Percentiles rank a stretch among this genome's conserved stretches.
phyloP scores from a whole-genome alignment of 164 flowering plant species.

The Hamamelis virginiana region DNA sequence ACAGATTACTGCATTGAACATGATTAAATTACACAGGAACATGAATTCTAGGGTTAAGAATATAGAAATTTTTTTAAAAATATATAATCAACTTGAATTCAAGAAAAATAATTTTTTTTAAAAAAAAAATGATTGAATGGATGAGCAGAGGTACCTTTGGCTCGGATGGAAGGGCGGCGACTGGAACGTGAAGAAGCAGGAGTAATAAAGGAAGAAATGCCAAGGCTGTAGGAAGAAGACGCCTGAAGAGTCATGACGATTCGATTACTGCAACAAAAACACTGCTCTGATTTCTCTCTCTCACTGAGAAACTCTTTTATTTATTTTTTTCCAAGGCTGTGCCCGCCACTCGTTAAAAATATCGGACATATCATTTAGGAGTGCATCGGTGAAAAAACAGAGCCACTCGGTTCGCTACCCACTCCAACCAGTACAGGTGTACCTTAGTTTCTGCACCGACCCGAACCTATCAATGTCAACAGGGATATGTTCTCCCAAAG shows the following conservation, averaged over 20 bases:
- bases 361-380: background rate
- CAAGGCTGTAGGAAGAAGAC: conserved; percentile 37
- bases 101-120: no score
- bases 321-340: background rate
- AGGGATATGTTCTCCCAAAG: no score
- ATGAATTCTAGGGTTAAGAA: no score
- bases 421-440: no score
- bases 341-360: conserved; percentile 13
- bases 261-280: conserved; percentile 2
- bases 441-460: no score
- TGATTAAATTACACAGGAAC: no score
- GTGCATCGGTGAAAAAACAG: background rate
- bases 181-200: conserved; percentile 27
- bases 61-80: no score
- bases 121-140: background rate
- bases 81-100: no score
- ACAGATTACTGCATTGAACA: no score
- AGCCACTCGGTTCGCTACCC: background rate
- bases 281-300: background rate
- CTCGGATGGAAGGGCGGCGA: conserved; percentile 35
- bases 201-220: conserved; percentile 36
- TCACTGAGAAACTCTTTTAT: background rate
- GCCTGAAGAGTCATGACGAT: conserved; percentile 53
- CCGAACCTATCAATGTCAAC: no score
- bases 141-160: conserved; percentile 37